A percentile compares a stretch with the other conserved stretches of the same genome.
Evolutionary conservation across 371 early-diverging fungal species (phyloP).

Genomic region (Syncephalastrum contaminatum): DNA sequence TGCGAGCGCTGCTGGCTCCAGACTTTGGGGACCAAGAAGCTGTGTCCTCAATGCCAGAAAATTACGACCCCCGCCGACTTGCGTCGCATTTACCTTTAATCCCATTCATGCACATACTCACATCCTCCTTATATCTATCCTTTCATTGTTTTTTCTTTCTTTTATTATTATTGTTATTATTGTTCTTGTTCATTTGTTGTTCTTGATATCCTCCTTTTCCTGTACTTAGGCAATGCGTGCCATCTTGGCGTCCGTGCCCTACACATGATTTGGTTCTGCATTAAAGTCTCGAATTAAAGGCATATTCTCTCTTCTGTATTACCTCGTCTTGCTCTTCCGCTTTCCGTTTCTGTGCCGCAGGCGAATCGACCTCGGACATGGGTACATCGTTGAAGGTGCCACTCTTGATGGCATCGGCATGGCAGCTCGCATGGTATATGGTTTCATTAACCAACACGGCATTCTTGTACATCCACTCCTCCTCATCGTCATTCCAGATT

Average conservation of each 20-base stretch:
- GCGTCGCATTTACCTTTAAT: conserved; percentile 79
- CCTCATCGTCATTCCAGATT: conserved; percentile 86
- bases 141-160: conserved; percentile 7
- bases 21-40: conserved; percentile 81
- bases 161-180: conserved; percentile 2
- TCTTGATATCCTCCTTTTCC: conserved; percentile 9
- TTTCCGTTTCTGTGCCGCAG: too few species aligned
- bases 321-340: too few species aligned
- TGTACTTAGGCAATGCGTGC: too few species aligned
- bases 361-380: too few species aligned
- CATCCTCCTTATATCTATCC: conserved; percentile 6
- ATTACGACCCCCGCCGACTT: conserved; percentile 86
- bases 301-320: too few species aligned
- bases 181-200: background rate
- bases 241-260: too few species aligned
- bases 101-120: background rate
- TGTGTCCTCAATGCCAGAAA: conserved; percentile 90
- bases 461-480: conserved; percentile 88
- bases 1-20: conserved; percentile 90
- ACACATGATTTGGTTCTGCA: too few species aligned
- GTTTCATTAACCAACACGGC: conserved; percentile 68
- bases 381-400: conserved; percentile 1
- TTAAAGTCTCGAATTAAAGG: too few species aligned
- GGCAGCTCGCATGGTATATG: conserved; percentile 72
- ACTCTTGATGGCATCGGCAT: conserved; percentile 55